Base-by-base conservation (phyloP, 176 grass and related monocot species). In the Avena eriantha region DNA sequence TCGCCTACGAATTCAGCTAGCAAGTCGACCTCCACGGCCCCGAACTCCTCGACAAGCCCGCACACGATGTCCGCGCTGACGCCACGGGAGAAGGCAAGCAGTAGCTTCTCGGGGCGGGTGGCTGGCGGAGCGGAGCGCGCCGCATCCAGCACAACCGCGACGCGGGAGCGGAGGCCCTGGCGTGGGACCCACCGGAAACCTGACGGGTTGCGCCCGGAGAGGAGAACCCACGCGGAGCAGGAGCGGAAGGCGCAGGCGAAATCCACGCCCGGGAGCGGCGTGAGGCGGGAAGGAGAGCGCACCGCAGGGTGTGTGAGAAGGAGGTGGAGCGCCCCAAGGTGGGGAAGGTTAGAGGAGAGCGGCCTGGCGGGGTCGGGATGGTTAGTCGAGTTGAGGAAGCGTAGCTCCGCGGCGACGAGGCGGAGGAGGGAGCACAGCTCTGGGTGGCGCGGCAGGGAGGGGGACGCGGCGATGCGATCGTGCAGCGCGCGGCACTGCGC, bases 311-410 rank as follows among this genome's bases (percentile, higher is more conserved):
- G 93, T 64, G 88, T n/a, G 58, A 98, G 90, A 76, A 96, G 86
- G 41, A 81, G 97, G 85, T 77, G 89, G 46, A 96, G 69, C 45
- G 92, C 90, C 5, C 82, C 85, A 57, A 96, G 88, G 84, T 96
- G 86, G 29, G 93, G 93, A 39, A 94, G 84, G 88, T 98, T 98
- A 84, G 96, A 90, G 92, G 90, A 84, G 69, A 98, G 90, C 79
- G 89, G 89, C 31, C 21, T 56, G 60, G 9, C 8, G n/a, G 59
- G 41, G 43, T 8, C 69, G 15, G 57, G 71, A 76, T 48, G 10
- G 43, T 0, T 55, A 53, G 26, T 8, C 23, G 84, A 93, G 82
- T 58, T 23, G 79, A 98, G 92, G 75, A 90, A 95, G 22, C 85
- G 82, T 13, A 94, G 90, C 87, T 98, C 92, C 18, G 94, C 90